Base-by-base conservation (phyloP, 495 filamentous ascomycete species). In the Thermochaetoides thermophila region DNA sequence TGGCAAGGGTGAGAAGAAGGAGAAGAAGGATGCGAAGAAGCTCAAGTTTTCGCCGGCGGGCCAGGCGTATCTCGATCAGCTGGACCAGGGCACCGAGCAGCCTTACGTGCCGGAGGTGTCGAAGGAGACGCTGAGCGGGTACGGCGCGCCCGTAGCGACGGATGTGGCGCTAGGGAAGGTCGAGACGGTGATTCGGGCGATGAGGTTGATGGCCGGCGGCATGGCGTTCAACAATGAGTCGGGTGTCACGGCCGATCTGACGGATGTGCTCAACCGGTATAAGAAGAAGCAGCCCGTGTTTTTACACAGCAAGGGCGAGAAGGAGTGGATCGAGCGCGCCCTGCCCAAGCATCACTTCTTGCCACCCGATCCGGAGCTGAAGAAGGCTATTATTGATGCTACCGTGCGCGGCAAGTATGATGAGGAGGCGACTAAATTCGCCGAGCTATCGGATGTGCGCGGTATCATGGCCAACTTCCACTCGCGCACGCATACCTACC, bases 391-490 rank as follows among this genome's bases (percentile, higher is more conserved):
- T 8, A 16, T 62, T 6, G 56, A 66, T 27, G 35, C 48, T 27
- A 47, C 49, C 18, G 31, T 68, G 32, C 45, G 49, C 14, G 66
- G 66, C 21, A 50, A 51, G 26, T 66, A 70, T 42, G 40, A 50
- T 13, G n/a, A n/a, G n/a, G n/a, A n/a, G n/a, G 12, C 19, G 0
- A 42, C 54, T 1, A 31, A 42, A 36, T 49, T 46, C 24, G 49
- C 43, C 8, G 53, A 56, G 1, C 17, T 44, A 8, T 29, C 13
- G 2, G 57, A 66, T 27, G 37, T 55, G 17, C 11, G 54, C 15
- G 55, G 34, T 0, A 42, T 44, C 23, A 31, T 69, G 23, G 39
- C 34, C 16, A 56, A 40, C 37, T 59, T 61, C 29, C 49, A 53
- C 17, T 37, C 22, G 11, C 41, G 45, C n/a, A 45, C 45, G 1